These are phyloP conservation scores for Chaetomium cochliodes DNA, from an alignment of 495 filamentous ascomycete genomes.

Conservation along the genomic window DNA sequence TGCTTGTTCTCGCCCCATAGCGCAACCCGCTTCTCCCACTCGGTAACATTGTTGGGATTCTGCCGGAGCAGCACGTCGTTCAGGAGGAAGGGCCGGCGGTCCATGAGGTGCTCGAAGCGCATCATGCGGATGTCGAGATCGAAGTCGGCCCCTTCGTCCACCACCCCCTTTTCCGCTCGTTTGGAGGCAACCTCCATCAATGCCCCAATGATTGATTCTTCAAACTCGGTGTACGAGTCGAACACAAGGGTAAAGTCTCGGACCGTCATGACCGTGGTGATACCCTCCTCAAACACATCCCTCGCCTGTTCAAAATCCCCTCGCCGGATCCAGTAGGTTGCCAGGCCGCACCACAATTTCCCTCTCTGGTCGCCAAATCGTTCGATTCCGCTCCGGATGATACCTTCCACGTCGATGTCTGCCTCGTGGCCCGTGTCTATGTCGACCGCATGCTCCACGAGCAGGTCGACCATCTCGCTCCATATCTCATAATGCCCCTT, in stretches of 20 bases:
- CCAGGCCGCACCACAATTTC: slow-evolving; percentile 93
- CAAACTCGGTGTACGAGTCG: slow-evolving; percentile 93
- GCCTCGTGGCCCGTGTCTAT: slow-evolving; percentile 75
- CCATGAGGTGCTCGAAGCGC: slow-evolving; percentile 97
- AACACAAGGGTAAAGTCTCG: slow-evolving; percentile 96
- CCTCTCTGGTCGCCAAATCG: slow-evolving; percentile 93
- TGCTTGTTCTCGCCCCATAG: slow-evolving; percentile 93
- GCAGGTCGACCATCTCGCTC: slow-evolving; percentile 96
- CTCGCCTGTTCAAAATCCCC: slow-evolving; percentile 86
- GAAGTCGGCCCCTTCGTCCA: slow-evolving; percentile 86
- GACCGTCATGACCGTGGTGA: slow-evolving; percentile 99
- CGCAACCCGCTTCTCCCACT: slow-evolving; percentile 95
- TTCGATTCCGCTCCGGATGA: slow-evolving; percentile 89
- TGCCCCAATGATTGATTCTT: slow-evolving; percentile 89
- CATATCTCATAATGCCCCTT: slow-evolving; percentile 96
- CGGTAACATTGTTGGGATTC: slow-evolving; percentile 92
- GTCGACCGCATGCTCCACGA: slow-evolving; percentile 87
- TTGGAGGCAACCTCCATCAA: slow-evolving; percentile 84
- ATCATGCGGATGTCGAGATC: slow-evolving; percentile 97
- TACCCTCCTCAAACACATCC: slow-evolving; percentile 94
- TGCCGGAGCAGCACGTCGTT: slow-evolving; percentile 96
- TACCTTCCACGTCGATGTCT: slow-evolving; percentile 88
- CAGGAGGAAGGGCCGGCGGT: slow-evolving; percentile 90
- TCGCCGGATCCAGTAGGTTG: slow-evolving; percentile 94
- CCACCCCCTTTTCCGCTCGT: slow-evolving; percentile 76